A percentile compares a stretch with the other conserved stretches of the same genome.
These are phyloP conservation scores for Akebia trifoliata DNA, from an alignment of 164 flowering plant genomes.

Conservation along the genomic window DNA sequence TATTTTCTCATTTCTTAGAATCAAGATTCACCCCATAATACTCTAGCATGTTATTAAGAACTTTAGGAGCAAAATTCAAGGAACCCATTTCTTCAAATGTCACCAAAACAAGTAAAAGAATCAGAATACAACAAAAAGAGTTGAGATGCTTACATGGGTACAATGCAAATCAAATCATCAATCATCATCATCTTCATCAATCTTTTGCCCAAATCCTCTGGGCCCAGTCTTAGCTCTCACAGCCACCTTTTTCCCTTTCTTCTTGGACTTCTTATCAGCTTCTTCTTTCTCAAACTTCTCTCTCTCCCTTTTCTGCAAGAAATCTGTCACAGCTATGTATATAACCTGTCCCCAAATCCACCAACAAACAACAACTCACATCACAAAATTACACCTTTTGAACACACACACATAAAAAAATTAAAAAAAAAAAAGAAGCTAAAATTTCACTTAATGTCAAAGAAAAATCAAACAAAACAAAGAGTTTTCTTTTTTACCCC, in stretches of 20 bases:
- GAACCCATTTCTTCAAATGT: not conserved
- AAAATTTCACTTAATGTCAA: not conserved
- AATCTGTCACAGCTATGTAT: conserved; percentile 73
- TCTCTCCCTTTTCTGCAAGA: conserved; percentile 69
- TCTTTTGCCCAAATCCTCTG: conserved; percentile 76
- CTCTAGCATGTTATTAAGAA: too few relatives aligned
- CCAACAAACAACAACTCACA: conserved; percentile 18
- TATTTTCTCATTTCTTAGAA: too few relatives aligned
- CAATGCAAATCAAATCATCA: not conserved
- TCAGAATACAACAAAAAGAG: not conserved
- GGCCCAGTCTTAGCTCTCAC: conserved; percentile 56
- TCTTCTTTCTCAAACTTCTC: conserved; percentile 80
- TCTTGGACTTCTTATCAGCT: conserved; percentile 47
- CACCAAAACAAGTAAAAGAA: not conserved
- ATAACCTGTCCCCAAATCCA: conserved; percentile 42
- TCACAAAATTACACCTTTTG: conserved; percentile 13
- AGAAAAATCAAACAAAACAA: not conserved
- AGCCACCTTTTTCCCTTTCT: conserved; percentile 34
- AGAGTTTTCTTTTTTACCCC: conserved; percentile 43
- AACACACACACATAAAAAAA: not conserved
- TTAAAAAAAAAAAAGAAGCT: not conserved
- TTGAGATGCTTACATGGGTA: conserved; percentile 9
- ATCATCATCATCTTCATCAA: conserved; percentile 43
- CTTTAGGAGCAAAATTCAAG: too few relatives aligned
- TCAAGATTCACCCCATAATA: too few relatives aligned